Evolutionary conservation across 441 rosid genomes (phyloP), one percentile per base, ranked within the genome.

Genomic region (Pelargonium citronellum): DNA sequence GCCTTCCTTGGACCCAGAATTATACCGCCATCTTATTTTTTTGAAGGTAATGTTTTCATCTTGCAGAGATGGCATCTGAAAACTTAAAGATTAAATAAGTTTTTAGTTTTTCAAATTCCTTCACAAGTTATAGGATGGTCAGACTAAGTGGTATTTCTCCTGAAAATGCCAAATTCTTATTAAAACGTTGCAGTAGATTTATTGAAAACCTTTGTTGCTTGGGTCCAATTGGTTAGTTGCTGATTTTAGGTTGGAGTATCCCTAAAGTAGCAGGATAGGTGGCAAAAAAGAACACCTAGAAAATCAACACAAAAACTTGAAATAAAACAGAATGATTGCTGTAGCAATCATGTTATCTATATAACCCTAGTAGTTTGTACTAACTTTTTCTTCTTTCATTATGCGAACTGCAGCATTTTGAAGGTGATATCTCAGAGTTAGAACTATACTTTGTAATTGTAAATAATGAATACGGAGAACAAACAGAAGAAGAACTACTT

Each of bases 1-100:
- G 87, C 99, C 99, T 67, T 92, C 99, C 2, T 77, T 95, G 83
- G 99, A 95, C 79, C 98, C 98, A 13, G 99, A 95, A 76, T 78
- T 95, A 76, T 95, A 92, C 80, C 95, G 93, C 66, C 99, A 95
- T 82, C 97, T 92, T 72, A 95, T 92, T 71, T 95, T 95, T 79
- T 85, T 95, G 67, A 95, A 95, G 96, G 99, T 95, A 70, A 66
- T 69, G 47, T 77, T 78, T 64, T 62, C 64, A 60, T 60, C 65
- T 61, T 39, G 9, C 8, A 39, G 43, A 39, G 9, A 39, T 39
- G 6, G 62, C 27, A 57, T 57, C 24, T 7, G 27, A 16, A 57
- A 57, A 9, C 62, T 57, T 57, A 16, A 17, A 17, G 10, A 10
- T 57, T 17, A 39, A 39, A 6, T 39, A 39, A 39, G 43, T 39